These are phyloP conservation scores for Alternaria brassicae DNA, from an alignment of 2,329 filamentous ascomycete genomes.

Conservation along the genomic window DNA sequence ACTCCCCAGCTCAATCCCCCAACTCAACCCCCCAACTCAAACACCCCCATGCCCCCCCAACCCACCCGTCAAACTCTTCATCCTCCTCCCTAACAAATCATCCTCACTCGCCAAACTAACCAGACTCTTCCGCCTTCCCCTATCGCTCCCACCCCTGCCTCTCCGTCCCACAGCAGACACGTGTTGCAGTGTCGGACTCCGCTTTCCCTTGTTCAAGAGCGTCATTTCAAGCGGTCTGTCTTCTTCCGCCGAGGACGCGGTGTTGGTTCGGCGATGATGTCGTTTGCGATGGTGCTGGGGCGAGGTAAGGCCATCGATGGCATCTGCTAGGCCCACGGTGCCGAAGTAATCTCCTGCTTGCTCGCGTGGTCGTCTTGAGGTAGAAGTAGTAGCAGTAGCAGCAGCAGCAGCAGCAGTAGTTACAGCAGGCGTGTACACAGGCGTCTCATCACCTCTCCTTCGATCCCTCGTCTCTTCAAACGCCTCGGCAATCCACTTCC, in stretches of 20 bases:
- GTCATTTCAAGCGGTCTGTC: conserved; percentile 84
- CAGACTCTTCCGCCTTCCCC: conserved; percentile 49
- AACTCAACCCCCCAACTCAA: no score
- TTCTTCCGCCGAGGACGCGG: conserved; percentile 73
- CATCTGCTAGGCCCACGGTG: conserved; percentile 79
- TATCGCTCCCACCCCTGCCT: conserved; percentile 36
- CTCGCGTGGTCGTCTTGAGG: not conserved
- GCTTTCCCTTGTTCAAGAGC: conserved; percentile 37
- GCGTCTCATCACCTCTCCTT: conserved; percentile 19
- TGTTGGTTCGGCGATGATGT: conserved; percentile 58
- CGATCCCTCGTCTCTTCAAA: conserved; percentile 60
- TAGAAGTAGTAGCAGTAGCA: not conserved
- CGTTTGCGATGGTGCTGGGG: conserved; percentile 36
- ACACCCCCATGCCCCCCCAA: conserved; percentile 46
- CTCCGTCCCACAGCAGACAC: conserved; percentile 7
- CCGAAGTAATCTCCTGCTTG: conserved; percentile 74
- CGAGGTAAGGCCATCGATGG: conserved; percentile 62
- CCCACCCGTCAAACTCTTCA: conserved; percentile 56
- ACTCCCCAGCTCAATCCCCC: no score
- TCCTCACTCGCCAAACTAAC: conserved; percentile 58
- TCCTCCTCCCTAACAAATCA: conserved; percentile 57
- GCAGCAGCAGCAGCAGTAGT: no score
- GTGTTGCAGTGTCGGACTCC: conserved; percentile 23
- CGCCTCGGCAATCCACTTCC: conserved; percentile 80
- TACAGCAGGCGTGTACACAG: conserved; percentile 19